Base-by-base conservation (phyloP, 2,329 filamentous ascomycete genomes). In the Aspergillus spinulosporus region DNA sequence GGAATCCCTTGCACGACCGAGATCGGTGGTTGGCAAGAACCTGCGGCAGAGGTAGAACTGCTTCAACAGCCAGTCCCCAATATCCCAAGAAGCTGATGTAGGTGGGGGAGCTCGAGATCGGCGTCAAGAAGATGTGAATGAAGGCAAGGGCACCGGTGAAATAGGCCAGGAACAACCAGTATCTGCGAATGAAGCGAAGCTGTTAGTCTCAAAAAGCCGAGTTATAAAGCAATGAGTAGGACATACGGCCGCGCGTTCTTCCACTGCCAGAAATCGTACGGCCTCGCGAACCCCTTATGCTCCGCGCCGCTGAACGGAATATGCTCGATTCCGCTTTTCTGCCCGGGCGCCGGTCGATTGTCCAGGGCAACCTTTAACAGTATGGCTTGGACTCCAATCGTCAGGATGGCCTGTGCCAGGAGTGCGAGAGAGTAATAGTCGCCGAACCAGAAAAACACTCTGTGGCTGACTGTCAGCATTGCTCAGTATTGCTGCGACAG, bases 211-310 rank as follows among this genome's bases (percentile, higher is more conserved):
- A n/a, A 26, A 11, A 21, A 28, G 28, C 11, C 6, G n/a, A 5
- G 4, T 26, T 26, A 43, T 34, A 14, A 15, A 45, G 12, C 2
- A 34, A 6, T n/a, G 12, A 29, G 21, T 3, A n/a, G 46, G 28
- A 74, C 77, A 61, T 73, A 80, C 64, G 84, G 83, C 54, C 79
- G 76, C 15, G 79, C 72, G 53, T 70, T 74, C 60, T 76, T 79
- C 84, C 84, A 87, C 65, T 84, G 83, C 84, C 84, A 87, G 68
- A 87, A 87, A 52, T 80, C 76, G 64, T 80, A 86, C 0, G 84
- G 84, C 34, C 84, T 75, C 12, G 70, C 72, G 54, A 76, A 68
- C 29, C 58, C 68, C 55, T 59, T 55, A 32, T 64, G 63, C 26
- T 51, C 59, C 44, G 45, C 59, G 49, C 59, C 71, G 53, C 69